Conservation (phyloP, 2,329 filamentous ascomycete species). For the Davidsoniella neocaledoniae region DNA sequence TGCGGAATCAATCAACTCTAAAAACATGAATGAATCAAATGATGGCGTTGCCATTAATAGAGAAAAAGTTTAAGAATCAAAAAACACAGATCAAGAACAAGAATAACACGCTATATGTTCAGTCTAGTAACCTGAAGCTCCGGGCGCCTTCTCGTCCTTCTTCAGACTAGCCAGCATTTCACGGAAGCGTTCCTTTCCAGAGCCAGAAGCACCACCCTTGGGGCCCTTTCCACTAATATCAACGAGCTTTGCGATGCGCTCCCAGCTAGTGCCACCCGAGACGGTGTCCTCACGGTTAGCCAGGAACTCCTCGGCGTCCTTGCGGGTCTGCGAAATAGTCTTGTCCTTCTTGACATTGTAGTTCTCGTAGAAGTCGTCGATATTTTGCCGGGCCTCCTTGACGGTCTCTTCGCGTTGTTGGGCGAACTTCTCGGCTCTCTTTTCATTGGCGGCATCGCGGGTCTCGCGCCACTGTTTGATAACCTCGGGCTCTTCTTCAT, state of each 20-base stretch:
- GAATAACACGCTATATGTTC: background rate
- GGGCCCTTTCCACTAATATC: slow-evolving; percentile 87
- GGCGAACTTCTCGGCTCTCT: slow-evolving; percentile 69
- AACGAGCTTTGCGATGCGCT: slow-evolving; percentile 94
- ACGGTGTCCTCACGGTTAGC: slow-evolving; percentile 80
- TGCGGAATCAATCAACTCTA: too few relatives aligned
- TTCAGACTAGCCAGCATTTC: slow-evolving; percentile 73
- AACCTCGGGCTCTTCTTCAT: slow-evolving; percentile 73
- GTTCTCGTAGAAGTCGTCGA: slow-evolving; percentile 98
- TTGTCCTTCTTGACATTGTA: slow-evolving; percentile 99
- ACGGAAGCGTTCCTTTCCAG: slow-evolving; percentile 90
- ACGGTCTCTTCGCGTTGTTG: slow-evolving; percentile 72
- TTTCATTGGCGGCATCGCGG: slow-evolving; percentile 65
- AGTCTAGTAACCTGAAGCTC: slow-evolving; percentile 42
- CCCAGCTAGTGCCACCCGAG: slow-evolving; percentile 92
- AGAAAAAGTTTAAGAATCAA: slow-evolving; percentile 2
- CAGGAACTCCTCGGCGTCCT: slow-evolving; percentile 87
- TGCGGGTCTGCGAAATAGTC: slow-evolving; percentile 68
- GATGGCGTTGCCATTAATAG: background rate
- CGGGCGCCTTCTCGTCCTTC: slow-evolving; percentile 80
- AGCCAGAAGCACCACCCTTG: slow-evolving; percentile 72
- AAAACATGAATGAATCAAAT: too few relatives aligned
- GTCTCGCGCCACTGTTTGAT: slow-evolving; percentile 85
- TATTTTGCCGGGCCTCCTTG: slow-evolving; percentile 78
- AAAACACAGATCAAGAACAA: background rate